Conservation (phyloP, 768 basidiomycete species). For the Hericium erinaceus region DNA sequence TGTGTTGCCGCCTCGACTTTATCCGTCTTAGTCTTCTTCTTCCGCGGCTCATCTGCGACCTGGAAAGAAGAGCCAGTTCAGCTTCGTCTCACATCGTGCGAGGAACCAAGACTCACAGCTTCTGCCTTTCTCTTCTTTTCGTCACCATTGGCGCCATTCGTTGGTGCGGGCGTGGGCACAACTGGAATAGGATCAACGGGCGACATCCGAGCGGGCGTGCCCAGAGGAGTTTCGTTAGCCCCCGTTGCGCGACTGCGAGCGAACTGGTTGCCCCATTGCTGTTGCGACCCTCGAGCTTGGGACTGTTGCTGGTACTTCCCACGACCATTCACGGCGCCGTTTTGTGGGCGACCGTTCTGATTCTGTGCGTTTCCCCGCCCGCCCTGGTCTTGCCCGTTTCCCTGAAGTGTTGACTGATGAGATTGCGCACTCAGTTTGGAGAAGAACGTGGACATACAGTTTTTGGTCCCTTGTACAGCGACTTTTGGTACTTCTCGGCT, state of each 20-base stretch:
- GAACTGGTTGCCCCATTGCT: slow-evolving; percentile 4
- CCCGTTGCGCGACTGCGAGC: slow-evolving; percentile 35
- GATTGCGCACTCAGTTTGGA: slow-evolving; percentile 18
- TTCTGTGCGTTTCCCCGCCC: slow-evolving; percentile 1
- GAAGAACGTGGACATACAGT: slow-evolving; percentile 24
- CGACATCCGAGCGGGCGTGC: slow-evolving; percentile 46
- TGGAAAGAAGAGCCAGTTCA: not conserved
- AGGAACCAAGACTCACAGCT: not conserved
- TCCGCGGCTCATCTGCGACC: not conserved
- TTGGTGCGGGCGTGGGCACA: slow-evolving; percentile 1
- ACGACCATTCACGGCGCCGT: slow-evolving; percentile 1
- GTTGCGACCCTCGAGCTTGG: not conserved
- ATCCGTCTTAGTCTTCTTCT: not conserved
- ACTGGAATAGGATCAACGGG: slow-evolving; percentile 25
- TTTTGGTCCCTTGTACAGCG: slow-evolving; percentile 75
- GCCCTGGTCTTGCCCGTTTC: not conserved
- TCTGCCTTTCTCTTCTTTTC: slow-evolving; percentile 2
- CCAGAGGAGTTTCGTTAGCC: slow-evolving; percentile 65
- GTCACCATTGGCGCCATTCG: not conserved
- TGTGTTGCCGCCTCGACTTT: not conserved
- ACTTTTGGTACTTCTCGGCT: slow-evolving; percentile 90
- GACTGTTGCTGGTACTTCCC: slow-evolving; percentile 15
- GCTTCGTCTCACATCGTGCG: not conserved
- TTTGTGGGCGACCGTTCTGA: slow-evolving; percentile 5
- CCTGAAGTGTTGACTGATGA: not conserved